Base-by-base conservation (phyloP, 331 rosid genomes). In the Saraca asoca region DNA sequence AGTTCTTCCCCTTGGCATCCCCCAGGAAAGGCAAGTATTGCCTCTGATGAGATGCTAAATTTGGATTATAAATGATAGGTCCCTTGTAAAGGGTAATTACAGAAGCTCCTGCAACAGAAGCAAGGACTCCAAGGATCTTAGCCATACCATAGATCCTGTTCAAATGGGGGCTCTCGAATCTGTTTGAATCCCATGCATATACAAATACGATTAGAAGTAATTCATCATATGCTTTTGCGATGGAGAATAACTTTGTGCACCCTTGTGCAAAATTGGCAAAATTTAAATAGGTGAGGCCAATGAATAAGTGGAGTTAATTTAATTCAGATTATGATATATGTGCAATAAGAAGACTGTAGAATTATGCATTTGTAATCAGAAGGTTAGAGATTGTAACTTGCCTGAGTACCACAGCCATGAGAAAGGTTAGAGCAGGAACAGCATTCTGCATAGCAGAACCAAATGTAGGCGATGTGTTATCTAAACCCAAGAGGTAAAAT, bases 371-470 rank as follows among this genome's bases (percentile, higher is more conserved):
- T 9, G 48, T 29, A 45, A 14, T 41, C 59, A 65, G 7, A 6
- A 70, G 44, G 12, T 31, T 11, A 51, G 10, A 62, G 61, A 33
- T 43, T 35, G 12, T 51, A 46, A 19, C 78, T 79, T 79, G 81
- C 95, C 90, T 71, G 65, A 85, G 79, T 33, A 85, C 14, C 0
- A 54, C 85, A 38, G 95, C 90, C 87, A 87, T 79, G 15, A 90
- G 85, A 71, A 90, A 90, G 38, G 96, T 90, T n/a, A 87, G 77
- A 37, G 91, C 95, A 0, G 95, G 96, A 55, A 89, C 85, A 35
- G 87, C 74, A 51, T 89, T 89, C 64, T 89, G 91, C 76, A 78
- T 89, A 42, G 83, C 82, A 44, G 88, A 70, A 34, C 91, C 87
- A 73, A 87, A 89, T 6, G 96, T 85, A 1, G 96, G 89, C 0